Conservation (phyloP, 1,284 basidiomycete species). For the Ustilago hordei region DNA sequence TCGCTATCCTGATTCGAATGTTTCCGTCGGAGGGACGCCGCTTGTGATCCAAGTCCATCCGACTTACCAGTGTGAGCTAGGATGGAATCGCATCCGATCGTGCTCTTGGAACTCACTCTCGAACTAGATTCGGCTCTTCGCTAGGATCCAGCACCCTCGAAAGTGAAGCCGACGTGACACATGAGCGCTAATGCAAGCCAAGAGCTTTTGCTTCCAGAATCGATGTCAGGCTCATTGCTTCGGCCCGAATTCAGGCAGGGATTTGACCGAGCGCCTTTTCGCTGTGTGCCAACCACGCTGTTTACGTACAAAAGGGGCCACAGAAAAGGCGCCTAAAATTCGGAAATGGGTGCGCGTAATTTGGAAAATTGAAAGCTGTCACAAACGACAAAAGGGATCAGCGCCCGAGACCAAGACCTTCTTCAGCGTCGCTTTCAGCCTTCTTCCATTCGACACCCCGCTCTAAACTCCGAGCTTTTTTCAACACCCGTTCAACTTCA, state of each 20-base stretch:
- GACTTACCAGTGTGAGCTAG: neutral
- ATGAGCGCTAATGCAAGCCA: neutral
- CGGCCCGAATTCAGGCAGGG: neutral
- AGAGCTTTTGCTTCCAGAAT: neutral
- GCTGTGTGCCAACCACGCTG: no score
- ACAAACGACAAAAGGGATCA: neutral
- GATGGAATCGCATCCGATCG: neutral
- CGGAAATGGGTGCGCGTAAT: neutral
- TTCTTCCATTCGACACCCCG: neutral
- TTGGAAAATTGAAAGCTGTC: neutral
- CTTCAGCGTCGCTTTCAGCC: neutral
- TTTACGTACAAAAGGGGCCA: neutral
- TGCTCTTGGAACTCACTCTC: neutral
- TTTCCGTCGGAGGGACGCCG: neutral
- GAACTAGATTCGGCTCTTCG: neutral
- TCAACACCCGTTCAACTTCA: neutral
- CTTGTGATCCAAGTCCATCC: neutral
- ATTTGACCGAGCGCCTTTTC: neutral
- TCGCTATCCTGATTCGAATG: neutral
- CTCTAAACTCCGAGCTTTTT: neutral
- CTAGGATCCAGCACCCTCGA: neutral
- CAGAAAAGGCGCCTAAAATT: neutral
- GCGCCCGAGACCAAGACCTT: conserved; percentile 1
- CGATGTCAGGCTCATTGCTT: neutral
- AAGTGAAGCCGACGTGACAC: neutral